Conservation (phyloP, 2,329 filamentous ascomycete species). For the Aciculosporium take region DNA sequence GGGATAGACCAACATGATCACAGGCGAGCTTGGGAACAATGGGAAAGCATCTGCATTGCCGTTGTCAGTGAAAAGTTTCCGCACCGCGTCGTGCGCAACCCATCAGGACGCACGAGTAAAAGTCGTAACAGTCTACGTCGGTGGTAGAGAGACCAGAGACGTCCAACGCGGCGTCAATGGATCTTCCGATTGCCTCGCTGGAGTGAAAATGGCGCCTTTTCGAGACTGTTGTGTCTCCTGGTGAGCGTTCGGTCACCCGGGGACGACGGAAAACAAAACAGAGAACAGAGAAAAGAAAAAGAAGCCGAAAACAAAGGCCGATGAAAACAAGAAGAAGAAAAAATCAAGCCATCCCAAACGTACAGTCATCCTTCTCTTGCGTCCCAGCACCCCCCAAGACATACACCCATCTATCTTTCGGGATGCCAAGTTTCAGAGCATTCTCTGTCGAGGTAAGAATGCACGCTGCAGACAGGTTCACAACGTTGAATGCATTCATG, state of each 20-base stretch:
- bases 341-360: neutral
- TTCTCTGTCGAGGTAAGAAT: constrained; percentile 43
- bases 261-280: neutral
- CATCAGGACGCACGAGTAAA: constrained; percentile 46
- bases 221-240: constrained; percentile 35
- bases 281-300: neutral
- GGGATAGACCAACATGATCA: constrained; percentile 40
- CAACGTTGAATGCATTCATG: constrained; percentile 59
- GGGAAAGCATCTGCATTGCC: constrained; percentile 45
- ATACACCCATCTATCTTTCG: constrained; percentile 46
- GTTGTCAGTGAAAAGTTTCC: neutral
- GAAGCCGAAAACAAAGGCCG: neutral
- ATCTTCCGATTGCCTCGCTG: constrained; percentile 42
- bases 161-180: constrained; percentile 38
- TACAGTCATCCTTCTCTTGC: constrained; percentile 41
- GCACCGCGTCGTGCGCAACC: too few species aligned
- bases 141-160: constrained; percentile 30
- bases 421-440: constrained; percentile 40
- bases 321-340: neutral
- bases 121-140: constrained; percentile 46
- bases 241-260: neutral
- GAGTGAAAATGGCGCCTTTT: constrained; percentile 42
- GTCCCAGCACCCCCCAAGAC: constrained; percentile 49
- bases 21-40: constrained; percentile 55
- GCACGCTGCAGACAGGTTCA: constrained; percentile 48